Evolutionary conservation across 371 early-diverging fungal genomes (phyloP), one percentile per base, ranked within the genome.

Genomic region (Encephalitozoon intestinalis): DNA sequence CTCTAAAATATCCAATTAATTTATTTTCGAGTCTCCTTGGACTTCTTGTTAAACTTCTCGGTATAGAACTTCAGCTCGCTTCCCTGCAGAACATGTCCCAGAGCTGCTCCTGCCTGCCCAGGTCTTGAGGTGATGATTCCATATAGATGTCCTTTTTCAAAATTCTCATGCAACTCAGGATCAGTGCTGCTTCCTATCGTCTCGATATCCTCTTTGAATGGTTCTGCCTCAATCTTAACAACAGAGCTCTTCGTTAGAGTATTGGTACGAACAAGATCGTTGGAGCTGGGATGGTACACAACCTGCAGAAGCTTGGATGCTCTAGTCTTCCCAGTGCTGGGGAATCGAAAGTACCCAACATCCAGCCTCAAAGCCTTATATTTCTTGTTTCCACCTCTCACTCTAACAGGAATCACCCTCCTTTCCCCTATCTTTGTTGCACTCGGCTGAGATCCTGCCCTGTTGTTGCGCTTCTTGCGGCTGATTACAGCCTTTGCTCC

Each of bases 221-320:
- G 94, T 79, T 94, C 92, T 84, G 96, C 94, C 88, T 94, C 94
- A 81, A 99, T 89, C 87, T 97, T 94, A 76, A 99, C 90, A 81
- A 99, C 91, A 84, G 92, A 90, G 39, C 92, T 90, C 91, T 97
- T 97, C 71, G 97, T 97, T 65, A 99, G 89, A 76, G 98, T 97
- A 90, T 96, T 96, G 87, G 98, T 97, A 86, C 99, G 93, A 86
- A 97, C 95, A 84, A 97, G 89, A 88, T 99, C 98, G 91, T 97
- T 99, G 92, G 93, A 94, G 87, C 94, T 91, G 81, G 97, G 91
- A 88, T 99, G 97, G 92, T 97, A 97, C 77, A 92, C 91, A 81
- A 99, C 99, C 78, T 90, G 88, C 84, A 93, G 88, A 83, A 95
- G 90, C 88, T 95, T 92, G 79, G 93, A 89, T 90, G 93, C n/a